Evolutionary conservation across 2,329 filamentous ascomycete genomes (phyloP).

Genomic region (Leptographium radiaticola): DNA sequence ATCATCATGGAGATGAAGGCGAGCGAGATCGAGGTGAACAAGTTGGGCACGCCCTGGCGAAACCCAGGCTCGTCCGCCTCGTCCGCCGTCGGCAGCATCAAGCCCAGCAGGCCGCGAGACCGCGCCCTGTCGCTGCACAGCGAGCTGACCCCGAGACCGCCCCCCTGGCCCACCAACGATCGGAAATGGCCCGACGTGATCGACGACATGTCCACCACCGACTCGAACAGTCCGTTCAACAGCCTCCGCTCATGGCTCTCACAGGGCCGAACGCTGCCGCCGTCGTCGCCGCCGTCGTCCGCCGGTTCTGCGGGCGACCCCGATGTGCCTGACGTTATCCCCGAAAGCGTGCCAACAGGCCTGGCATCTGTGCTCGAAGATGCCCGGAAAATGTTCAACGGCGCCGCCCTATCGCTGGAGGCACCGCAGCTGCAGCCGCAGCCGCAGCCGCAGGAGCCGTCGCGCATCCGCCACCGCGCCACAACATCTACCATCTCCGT

Average conservation of each 20-base stretch:
- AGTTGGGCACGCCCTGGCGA: slow-evolving; percentile 10
- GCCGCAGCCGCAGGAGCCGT: slow-evolving; percentile 6
- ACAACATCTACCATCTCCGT: slow-evolving; percentile 35
- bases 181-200: slow-evolving; percentile 1
- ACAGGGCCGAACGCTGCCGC: background rate
- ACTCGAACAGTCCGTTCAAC: slow-evolving; percentile 12
- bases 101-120: slow-evolving; percentile 2
- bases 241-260: slow-evolving; percentile 13
- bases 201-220: slow-evolving; percentile 8
- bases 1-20: slow-evolving; percentile 12
- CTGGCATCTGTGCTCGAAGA: slow-evolving; percentile 10
- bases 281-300: slow-evolving; percentile 8
- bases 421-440: background rate
- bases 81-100: background rate
- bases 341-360: background rate
- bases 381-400: slow-evolving; percentile 1
- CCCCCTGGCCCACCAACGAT: slow-evolving; percentile 5
- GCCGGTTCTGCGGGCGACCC: slow-evolving; percentile 1
- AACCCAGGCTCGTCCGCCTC: slow-evolving; percentile 1
- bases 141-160: slow-evolving; percentile 2
- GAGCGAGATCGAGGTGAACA: slow-evolving; percentile 11
- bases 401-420: background rate
- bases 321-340: background rate
- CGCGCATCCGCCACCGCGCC: slow-evolving; percentile 37
- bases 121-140: slow-evolving; percentile 9